Conservation (phyloP, 192 early-diverging fungal genomes). For the Gonapodya prolifera region DNA sequence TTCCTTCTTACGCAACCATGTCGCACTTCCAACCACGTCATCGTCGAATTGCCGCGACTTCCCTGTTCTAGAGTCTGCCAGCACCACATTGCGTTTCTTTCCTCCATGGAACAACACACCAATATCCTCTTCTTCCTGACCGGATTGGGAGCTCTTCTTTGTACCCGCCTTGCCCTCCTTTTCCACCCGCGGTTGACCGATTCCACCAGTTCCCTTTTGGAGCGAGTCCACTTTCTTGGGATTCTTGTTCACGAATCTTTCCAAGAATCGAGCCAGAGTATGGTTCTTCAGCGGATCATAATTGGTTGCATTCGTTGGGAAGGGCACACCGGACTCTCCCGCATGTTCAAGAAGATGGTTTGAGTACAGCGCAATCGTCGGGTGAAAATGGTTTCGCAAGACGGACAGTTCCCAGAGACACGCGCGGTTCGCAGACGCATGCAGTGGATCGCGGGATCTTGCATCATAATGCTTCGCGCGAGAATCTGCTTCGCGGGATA, state of each 20-base stretch:
- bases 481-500: background rate
- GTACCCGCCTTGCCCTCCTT: background rate
- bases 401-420: conserved; percentile 82
- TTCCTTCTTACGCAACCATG: conserved; percentile 19
- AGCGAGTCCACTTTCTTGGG: conserved; percentile 55
- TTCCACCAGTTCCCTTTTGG: conserved; percentile 37
- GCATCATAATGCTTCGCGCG: conserved; percentile 49
- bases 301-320: conserved; percentile 45
- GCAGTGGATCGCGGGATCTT: conserved; percentile 75
- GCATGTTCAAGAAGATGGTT: conserved; percentile 7
- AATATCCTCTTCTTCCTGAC: background rate
- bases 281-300: conserved; percentile 75
- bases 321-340: conserved; percentile 3
- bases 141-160: conserved; percentile 34
- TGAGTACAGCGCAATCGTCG: conserved; percentile 75
- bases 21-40: conserved; percentile 9
- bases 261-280: conserved; percentile 84
- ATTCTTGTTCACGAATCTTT: conserved; percentile 90
- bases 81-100: conserved; percentile 12
- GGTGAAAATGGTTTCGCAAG: conserved; percentile 79
- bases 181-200: conserved; percentile 22
- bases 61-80: conserved; percentile 8
- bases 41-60: conserved; percentile 57
- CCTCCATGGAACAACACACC: background rate
- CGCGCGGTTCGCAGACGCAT: conserved; percentile 61